Evolutionary conservation across 352 stramenopile genomes (phyloP).

Genomic region (Blastocystis sp.): DNA sequence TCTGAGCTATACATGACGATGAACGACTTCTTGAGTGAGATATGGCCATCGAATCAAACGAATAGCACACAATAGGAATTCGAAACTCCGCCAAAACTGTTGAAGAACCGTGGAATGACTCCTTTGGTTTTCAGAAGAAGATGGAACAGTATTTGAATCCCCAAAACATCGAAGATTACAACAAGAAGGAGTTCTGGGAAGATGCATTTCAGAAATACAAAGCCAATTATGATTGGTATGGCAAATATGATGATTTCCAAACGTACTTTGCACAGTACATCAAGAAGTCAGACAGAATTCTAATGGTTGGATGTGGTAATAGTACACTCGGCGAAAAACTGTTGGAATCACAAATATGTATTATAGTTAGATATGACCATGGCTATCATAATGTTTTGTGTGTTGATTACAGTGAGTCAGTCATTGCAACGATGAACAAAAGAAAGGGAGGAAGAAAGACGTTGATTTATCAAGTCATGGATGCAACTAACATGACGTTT

Average conservation of each 20-base stretch:
- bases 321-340: slow-evolving; percentile 48
- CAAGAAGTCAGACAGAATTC: not conserved
- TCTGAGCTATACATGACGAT: not conserved
- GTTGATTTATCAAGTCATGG: slow-evolving; percentile 47
- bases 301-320: slow-evolving; percentile 58
- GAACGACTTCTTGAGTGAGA: slow-evolving; percentile 12
- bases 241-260: slow-evolving; percentile 41
- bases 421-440: slow-evolving; percentile 50
- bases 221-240: slow-evolving; percentile 59
- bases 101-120: not conserved
- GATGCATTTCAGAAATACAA: slow-evolving; percentile 42
- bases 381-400: slow-evolving; percentile 54
- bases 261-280: slow-evolving; percentile 38
- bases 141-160: slow-evolving; percentile 53
- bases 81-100: not conserved
- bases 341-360: not conserved
- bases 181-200: slow-evolving; percentile 58
- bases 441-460: not conserved
- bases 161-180: slow-evolving; percentile 55
- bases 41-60: not conserved
- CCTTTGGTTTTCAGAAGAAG: not conserved
- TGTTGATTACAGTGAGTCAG: slow-evolving; percentile 57
- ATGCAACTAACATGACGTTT: slow-evolving; percentile 59
- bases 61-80: not conserved
- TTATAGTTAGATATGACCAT: slow-evolving; percentile 37